A percentile compares a stretch with the other conserved stretches of the same genome.
Conservation (phyloP, 179 eudicot genomes). For the Heliamphora pulchella region DNA sequence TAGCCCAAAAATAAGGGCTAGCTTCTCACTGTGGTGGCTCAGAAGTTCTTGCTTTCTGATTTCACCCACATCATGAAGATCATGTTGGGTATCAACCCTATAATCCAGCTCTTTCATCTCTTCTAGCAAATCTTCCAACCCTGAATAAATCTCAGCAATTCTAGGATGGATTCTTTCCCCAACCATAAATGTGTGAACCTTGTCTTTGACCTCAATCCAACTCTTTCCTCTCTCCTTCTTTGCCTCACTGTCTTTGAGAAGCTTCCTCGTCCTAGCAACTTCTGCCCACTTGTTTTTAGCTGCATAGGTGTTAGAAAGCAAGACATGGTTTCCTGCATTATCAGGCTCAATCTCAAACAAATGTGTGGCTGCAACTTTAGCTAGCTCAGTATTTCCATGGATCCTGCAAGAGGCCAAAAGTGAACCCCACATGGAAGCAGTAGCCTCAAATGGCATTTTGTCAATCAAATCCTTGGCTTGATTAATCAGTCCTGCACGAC, state of each 20-base stretch:
- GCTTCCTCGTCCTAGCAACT: slow-evolving; percentile 43
- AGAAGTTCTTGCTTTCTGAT: slow-evolving; percentile 36
- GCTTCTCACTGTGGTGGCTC: slow-evolving; percentile 74
- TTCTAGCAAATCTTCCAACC: slow-evolving; percentile 44
- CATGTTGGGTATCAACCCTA: slow-evolving; percentile 39
- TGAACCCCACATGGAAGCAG: slow-evolving; percentile 81
- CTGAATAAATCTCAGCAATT: slow-evolving; percentile 40
- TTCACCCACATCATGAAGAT: slow-evolving; percentile 67
- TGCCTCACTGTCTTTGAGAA: slow-evolving; percentile 50
- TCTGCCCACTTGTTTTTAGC: slow-evolving; percentile 59
- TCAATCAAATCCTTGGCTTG: slow-evolving; percentile 57
- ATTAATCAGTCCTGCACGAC: slow-evolving; percentile 50
- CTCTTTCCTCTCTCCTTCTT: slow-evolving; percentile 61
- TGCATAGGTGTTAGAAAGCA: slow-evolving; percentile 71
- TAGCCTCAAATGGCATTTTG: slow-evolving; percentile 66
- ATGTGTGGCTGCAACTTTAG: slow-evolving; percentile 61
- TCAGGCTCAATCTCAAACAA: slow-evolving; percentile 68
- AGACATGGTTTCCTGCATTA: slow-evolving; percentile 66
- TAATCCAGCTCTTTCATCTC: slow-evolving; percentile 49
- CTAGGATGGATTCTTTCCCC: slow-evolving; percentile 57
- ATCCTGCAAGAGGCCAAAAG: slow-evolving; percentile 59
- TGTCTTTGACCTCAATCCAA: slow-evolving; percentile 56
- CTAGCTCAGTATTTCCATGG: slow-evolving; percentile 46
- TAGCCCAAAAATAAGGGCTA: slow-evolving; percentile 56
- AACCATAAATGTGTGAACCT: slow-evolving; percentile 59